Evolutionary conservation across 2,329 filamentous ascomycete species (phyloP).

Genomic region (Aspergillus bombycis): DNA sequence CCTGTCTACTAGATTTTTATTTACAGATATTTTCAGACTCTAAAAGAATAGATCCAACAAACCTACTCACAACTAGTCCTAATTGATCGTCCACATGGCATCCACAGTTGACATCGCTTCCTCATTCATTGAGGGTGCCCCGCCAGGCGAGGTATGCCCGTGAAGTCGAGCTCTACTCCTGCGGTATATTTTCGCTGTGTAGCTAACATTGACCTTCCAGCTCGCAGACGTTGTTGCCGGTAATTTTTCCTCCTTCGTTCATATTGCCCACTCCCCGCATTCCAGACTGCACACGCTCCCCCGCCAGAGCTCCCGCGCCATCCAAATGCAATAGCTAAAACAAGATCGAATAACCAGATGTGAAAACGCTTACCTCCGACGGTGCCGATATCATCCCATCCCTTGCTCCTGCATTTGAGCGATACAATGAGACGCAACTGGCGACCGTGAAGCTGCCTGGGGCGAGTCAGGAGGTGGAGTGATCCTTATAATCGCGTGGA

Average conservation of each 20-base stretch:
- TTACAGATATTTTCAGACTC: not conserved
- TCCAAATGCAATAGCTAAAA: slow-evolving; percentile 25
- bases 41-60: not conserved
- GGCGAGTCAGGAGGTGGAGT: slow-evolving; percentile 71
- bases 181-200: slow-evolving; percentile 12
- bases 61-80: too few relatives aligned
- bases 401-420: slow-evolving; percentile 81
- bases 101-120: slow-evolving; percentile 66
- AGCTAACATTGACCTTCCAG: slow-evolving; percentile 50
- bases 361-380: slow-evolving; percentile 79
- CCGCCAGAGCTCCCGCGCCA: slow-evolving; percentile 7
- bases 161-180: not conserved
- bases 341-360: slow-evolving; percentile 62
- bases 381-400: slow-evolving; percentile 69
- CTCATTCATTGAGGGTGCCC: slow-evolving; percentile 90
- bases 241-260: slow-evolving; percentile 43
- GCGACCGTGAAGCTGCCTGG: slow-evolving; percentile 86
- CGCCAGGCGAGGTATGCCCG: slow-evolving; percentile 82
- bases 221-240: slow-evolving; percentile 86
- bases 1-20: not conserved
- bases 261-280: slow-evolving; percentile 10
- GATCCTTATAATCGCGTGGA: not conserved
- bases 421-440: slow-evolving; percentile 97
- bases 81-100: slow-evolving; percentile 37
- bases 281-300: slow-evolving; percentile 1